These are phyloP conservation scores for Diaporthe citri DNA, from an alignment of 2,329 filamentous ascomycete species.

Conservation along the genomic window DNA sequence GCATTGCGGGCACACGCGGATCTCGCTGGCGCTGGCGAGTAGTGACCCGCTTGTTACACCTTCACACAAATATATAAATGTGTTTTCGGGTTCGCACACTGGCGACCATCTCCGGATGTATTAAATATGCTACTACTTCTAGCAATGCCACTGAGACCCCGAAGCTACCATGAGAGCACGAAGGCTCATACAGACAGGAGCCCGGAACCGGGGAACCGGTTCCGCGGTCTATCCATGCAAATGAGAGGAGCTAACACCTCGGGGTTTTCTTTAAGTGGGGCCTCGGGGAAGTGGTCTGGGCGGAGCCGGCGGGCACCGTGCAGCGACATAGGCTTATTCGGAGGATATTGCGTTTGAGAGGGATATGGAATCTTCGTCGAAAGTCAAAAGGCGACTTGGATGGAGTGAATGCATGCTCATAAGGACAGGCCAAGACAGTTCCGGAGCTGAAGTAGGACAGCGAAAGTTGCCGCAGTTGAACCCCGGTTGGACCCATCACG, in stretches of 20 bases:
- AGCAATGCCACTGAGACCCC: no score
- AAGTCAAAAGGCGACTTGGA: neutral
- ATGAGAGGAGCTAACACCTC: neutral
- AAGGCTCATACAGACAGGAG: neutral
- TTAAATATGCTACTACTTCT: no score
- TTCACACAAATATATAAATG: no score
- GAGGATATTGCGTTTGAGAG: neutral
- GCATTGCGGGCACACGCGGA: no score
- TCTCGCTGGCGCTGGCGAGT: no score
- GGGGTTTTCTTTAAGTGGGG: neutral
- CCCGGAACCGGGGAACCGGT: neutral
- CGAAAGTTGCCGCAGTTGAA: neutral
- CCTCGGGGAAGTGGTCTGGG: neutral
- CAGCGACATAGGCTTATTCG: neutral
- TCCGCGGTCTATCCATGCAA: neutral
- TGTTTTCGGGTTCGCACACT: no score
- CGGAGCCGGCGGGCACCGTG: neutral
- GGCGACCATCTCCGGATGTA: no score
- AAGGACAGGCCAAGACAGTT: neutral
- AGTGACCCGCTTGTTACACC: no score
- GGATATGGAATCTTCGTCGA: neutral
- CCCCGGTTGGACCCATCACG: neutral
- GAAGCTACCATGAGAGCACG: no score
- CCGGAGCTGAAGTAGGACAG: neutral
- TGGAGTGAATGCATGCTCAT: neutral